Evolutionary conservation across 2,329 filamentous ascomycete genomes (phyloP), one percentile per base, ranked within the genome.

Genomic region (Grosmannia huntii): DNA sequence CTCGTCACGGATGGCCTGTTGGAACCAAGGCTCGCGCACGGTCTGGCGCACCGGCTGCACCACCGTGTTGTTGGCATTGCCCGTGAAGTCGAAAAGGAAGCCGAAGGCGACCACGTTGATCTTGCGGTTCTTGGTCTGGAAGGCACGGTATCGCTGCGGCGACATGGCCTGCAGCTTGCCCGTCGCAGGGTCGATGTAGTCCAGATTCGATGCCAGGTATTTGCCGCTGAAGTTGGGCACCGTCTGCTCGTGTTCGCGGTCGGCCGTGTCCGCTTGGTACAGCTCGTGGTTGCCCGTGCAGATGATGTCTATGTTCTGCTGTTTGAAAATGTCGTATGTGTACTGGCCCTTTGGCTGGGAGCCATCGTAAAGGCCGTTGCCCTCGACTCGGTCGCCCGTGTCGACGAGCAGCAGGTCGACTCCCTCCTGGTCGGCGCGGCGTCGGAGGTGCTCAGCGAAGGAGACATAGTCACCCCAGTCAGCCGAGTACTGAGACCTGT

Each of bases 401-500:
- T 99, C 94, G 62, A 99, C 76, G n/a, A 99, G 76, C n/a, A 99
- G 75, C 19, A 99, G 75, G 69, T 99, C 94, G 31, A 82, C 82
- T 51, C 90, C 90, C 57, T 85, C 78, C 1, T 83, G 80, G 67
- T 96, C 88, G 58, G 90, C 90, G 67, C 82, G 85, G 64, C 83
- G 79, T 58, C 83, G 86, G 77, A 99, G 83, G 68, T 92, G 90
- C 41, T 86, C 77, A 38, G 90, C 83, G 68, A 99, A 96, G 7
- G 92, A 96, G 66, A 97, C 81, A 71, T 97, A 99, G 73, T 99
- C 94, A 60, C 94, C 94, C 90, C 94, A 97, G 71, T 99, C 94
- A 53, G 90, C 92, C 7, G 89, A 91, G 72, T 95, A 99, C 60
- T 94, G 92, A 3, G 90, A 79, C 73, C 87, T 90, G 53, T 19